These are phyloP conservation scores for Meyerozyma athensensis DNA, from an alignment of 1,139 yeast genomes.

Conservation along the genomic window DNA sequence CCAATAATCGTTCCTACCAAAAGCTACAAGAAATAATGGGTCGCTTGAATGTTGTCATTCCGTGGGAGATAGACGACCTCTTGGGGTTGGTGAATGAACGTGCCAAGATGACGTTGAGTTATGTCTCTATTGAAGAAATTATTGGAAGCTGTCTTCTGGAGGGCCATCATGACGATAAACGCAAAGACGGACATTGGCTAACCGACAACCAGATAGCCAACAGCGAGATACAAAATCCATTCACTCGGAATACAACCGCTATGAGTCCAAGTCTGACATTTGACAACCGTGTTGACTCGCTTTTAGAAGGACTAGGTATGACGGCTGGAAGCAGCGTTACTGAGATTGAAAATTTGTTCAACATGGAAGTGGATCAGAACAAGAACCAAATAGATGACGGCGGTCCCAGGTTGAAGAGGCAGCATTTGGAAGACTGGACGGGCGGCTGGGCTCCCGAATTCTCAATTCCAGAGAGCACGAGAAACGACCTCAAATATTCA, in stretches of 20 bases:
- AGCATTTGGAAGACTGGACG: slow-evolving; percentile 1
- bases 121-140: slow-evolving; percentile 59
- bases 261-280: neutral
- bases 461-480: neutral
- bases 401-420: neutral
- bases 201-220: slow-evolving; percentile 2
- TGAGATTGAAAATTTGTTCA: neutral
- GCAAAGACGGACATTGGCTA: slow-evolving; percentile 1
- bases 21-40: slow-evolving; percentile 41
- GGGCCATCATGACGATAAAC: slow-evolving; percentile 2
- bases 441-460: neutral
- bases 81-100: slow-evolving; percentile 56
- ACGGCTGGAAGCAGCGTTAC: neutral
- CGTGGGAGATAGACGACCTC: slow-evolving; percentile 57
- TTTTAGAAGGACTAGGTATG: neutral
- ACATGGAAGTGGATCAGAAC: neutral
- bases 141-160: slow-evolving; percentile 60
- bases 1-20: slow-evolving; percentile 21
- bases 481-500: neutral
- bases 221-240: neutral
- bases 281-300: neutral
- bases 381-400: neutral
- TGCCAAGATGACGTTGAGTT: slow-evolving; percentile 48
- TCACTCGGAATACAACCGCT: neutral
- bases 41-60: slow-evolving; percentile 43